Evolutionary conservation across 2,329 filamentous ascomycete genomes (phyloP).

Genomic region (Penicillium fuscoglaucum): DNA sequence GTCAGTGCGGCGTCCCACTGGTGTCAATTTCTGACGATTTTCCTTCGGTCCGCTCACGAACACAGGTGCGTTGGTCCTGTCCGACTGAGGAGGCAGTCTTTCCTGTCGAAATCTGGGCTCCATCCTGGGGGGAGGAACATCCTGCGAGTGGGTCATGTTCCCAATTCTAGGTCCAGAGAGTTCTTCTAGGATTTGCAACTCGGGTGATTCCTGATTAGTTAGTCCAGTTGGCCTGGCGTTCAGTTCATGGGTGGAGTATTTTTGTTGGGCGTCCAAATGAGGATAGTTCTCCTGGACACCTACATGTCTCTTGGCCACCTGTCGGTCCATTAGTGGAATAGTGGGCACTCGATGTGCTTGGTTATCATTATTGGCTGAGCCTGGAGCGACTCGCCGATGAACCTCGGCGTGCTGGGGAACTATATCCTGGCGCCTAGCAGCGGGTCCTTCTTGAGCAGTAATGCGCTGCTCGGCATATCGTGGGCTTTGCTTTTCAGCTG

Average conservation of each 20-base stretch:
- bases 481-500: constrained; percentile 19
- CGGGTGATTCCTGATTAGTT: constrained; percentile 29
- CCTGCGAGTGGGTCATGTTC: constrained; percentile 25
- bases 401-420: constrained; percentile 14
- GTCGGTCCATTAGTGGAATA: constrained; percentile 12
- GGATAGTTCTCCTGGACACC: constrained; percentile 14
- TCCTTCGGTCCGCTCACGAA: constrained; percentile 36
- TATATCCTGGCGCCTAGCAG: constrained; percentile 13
- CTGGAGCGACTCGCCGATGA: constrained; percentile 17
- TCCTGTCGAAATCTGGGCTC: constrained; percentile 19
- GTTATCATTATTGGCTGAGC: constrained; percentile 16
- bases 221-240: constrained; percentile 20
- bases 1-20: constrained; percentile 20
- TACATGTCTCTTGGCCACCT: constrained; percentile 13
- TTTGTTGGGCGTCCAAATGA: constrained; percentile 14
- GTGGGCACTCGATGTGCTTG: constrained; percentile 10
- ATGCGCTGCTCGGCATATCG: constrained; percentile 22
- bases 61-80: constrained; percentile 30
- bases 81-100: constrained; percentile 19
- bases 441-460: constrained; percentile 19
- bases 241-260: constrained; percentile 10
- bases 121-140: constrained; percentile 25
- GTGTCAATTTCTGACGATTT: constrained; percentile 18
- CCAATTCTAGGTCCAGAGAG: constrained; percentile 19
- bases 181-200: constrained; percentile 21